Base-by-base conservation (phyloP, 805 yeast genomes). In the Yarrowia osloensis region DNA sequence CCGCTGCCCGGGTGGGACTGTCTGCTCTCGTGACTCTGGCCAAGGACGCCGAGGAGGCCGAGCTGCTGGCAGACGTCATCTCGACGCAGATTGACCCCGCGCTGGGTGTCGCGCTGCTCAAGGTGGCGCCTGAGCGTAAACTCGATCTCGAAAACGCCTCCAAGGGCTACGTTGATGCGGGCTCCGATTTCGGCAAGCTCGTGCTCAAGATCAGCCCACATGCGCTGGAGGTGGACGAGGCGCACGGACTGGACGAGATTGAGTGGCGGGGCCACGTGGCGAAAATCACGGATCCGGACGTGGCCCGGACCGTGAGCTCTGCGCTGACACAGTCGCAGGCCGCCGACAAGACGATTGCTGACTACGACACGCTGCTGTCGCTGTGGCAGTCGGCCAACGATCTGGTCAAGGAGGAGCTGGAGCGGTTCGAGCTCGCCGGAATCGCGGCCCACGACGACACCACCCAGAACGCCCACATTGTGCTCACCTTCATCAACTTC, bases 401-500 rank as follows among this genome's bases (percentile, higher is more conserved):
- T 40, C 76, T 82, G 35, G 94, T 90, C 72, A 79, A 79, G 65
- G 78, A 78, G 17, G 87, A 84, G 71, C 80, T 88, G 71, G 83
- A 81, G 8, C 83, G 85, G 69, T 78, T 75, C 59, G 74, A 74
- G 35, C 67, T 73, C 0, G 74, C 74, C 22, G 83, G 40, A 8
- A 29, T 52, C 26, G 67, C 57, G 4, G 61, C 57, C 21, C 67
- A 84, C 67, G 84, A 81, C 52, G 86, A 84, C 61, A 85, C 82
- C 66, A 84, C 84, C 57, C 91, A 91, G 75, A 85, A 88, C 70
- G 84, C 88, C 69, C 90, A 92, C 73, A 86, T 94, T 70, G 77
- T 92, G 49, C 79, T 86, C 67, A 89, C 97, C 0, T 94, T 83
- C 76, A 84, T 92, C 72, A 86, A 85, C 72, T 94, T 89, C 78